Base-by-base conservation (phyloP, 2,329 filamentous ascomycete genomes). In the Cercospora beticola region DNA sequence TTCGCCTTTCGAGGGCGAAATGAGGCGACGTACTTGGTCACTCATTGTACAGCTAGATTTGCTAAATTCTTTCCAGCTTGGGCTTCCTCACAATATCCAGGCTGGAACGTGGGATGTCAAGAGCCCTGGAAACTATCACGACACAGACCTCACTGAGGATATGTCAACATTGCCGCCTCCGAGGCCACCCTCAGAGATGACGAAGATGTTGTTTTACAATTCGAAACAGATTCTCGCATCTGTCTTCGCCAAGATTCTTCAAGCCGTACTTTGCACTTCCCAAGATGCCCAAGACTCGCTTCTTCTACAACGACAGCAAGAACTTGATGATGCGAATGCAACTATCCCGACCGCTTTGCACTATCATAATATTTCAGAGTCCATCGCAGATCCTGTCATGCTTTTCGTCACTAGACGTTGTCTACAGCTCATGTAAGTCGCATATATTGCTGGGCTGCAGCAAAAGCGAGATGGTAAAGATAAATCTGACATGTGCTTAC, bases 371-470 rank as follows among this genome's bases (percentile, higher is more conserved):
- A 66, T 79, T 43, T 73, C 77, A 10, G 69, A 76, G 81, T 83
- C 62, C 83, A 84, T 71, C 74, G 81, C 16, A 80, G 81, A 58
- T 80, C 83, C 58, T 80, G 85, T 2, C 73, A 87, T 43, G 84
- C 86, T 73, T 80, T 84, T 21, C 82, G 81, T 56, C 85, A 83
- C 71, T 77, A 86, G 66, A 78, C 78, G 18, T 28, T 70, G 65
- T 46, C 23, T 69, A 16, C 62, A 65, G 23, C 61, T 66, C 14
- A 72, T 70, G 59, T 72, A 30, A 57, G 52, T 57, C 7, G 6
- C 3, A 49, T 4, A 21, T 21, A 49, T 21, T 3, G 43, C 43
- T 12, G n/a, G 43, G 10, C 43, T 49, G 43, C 43, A 49, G 43
- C n/a, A 49, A 49, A 49, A 18, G 43, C 5, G 43, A 18, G 7